Evolutionary conservation across 257 asterid species (phyloP), one percentile per base, ranked within the genome.

Genomic region (Jasminum sambac): DNA sequence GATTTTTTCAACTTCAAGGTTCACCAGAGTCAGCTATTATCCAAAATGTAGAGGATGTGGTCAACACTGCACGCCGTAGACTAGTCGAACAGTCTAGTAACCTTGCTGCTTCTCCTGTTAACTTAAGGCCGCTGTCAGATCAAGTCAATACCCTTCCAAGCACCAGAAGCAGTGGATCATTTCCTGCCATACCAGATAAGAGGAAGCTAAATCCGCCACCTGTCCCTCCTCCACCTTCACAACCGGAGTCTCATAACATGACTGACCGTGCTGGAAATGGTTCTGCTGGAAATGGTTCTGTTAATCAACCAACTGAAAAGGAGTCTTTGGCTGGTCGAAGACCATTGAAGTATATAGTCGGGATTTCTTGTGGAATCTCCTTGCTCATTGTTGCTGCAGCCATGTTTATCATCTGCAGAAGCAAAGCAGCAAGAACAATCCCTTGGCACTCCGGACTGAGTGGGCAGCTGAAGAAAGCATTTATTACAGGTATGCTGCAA

Each of bases 391-490:
- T 63, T 77, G 78, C 64, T 43, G 70, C 64, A 12, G 69, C 76
- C 52, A 34, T 89, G 71, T 50, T 88, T 58, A 16, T 82, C 68
- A 17, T 81, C 71, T 77, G 85, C 73, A 79, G 84, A 85, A 86
- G 88, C 76, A 78, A 83, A 82, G 87, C 90, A 26, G 93, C 85
- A 37, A 80, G 70, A 72, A 78, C 82, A 9, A 90, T 95, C 40
- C 96, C 98, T 48, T 95, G 98, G 99, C 91, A 82, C 80, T 86
- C 90, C 37, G 97, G 98, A 67, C 77, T 95, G 80, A 95, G 99
- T 78, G 98, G 97, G 66, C 99, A 95, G 84, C 71, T 95, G 89
- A 96, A 89, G 76, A 91, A 91, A 67, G 98, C 99, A 16, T 84
- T 95, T 64, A 81, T 89, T 44, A 89, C 88, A 59, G 98, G 99